Percentiles rank a stretch among this genome's conserved stretches.
Evolutionary conservation across 345 rosid species (phyloP).

Genomic region (Camelina neglecta): DNA sequence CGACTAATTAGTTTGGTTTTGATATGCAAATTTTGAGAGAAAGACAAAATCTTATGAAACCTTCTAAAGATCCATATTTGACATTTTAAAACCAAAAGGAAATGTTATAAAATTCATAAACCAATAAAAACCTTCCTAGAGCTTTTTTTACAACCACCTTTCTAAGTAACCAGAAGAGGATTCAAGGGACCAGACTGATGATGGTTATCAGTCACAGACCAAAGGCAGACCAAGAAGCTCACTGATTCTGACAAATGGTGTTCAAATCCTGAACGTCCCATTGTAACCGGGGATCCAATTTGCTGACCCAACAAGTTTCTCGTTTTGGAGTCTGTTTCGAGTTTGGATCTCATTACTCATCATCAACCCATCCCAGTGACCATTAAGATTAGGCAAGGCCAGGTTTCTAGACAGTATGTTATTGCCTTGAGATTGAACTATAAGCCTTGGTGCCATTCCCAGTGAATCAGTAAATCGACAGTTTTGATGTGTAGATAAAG

Average conservation of each 20-base stretch:
- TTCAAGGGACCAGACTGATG: conserved; percentile 18
- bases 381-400: conserved; percentile 56
- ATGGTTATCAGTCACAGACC: conserved; percentile 9
- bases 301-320: conserved; percentile 67
- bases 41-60: conserved; percentile 12
- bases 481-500: conserved; percentile 61
- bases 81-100: conserved; percentile 25
- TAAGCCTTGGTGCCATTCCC: conserved; percentile 64
- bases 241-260: conserved; percentile 22
- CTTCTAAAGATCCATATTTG: conserved; percentile 24
- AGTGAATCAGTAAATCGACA: conserved; percentile 58
- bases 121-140: conserved; percentile 35
- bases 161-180: conserved; percentile 33
- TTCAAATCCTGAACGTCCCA: conserved; percentile 77
- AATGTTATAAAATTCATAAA: conserved; percentile 30
- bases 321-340: conserved; percentile 66
- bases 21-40: neutral
- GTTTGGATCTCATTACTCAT: conserved; percentile 69
- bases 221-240: conserved; percentile 5
- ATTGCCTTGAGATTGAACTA: conserved; percentile 66
- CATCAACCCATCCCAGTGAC: conserved; percentile 83
- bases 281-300: conserved; percentile 65
- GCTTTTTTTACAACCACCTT: conserved; percentile 41
- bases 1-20: neutral
- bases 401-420: conserved; percentile 55